Evolutionary conservation across 2,329 filamentous ascomycete species (phyloP).

Genomic region (Fusarium zealandicum): DNA sequence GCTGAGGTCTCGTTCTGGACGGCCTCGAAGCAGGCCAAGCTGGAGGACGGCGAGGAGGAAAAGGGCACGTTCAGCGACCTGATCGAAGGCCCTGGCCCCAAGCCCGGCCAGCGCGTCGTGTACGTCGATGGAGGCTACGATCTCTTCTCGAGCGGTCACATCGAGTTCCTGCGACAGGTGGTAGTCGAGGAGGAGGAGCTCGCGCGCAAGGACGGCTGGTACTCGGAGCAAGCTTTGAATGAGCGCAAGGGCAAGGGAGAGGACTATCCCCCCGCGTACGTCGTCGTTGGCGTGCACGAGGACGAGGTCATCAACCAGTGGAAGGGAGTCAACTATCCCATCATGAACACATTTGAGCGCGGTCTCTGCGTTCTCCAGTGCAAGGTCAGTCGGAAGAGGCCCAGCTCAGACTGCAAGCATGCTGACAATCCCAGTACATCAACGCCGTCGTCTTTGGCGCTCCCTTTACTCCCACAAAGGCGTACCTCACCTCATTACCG

Average conservation of each 20-base stretch:
- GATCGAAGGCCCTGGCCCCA: slow-evolving; percentile 74
- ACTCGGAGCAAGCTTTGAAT: slow-evolving; percentile 66
- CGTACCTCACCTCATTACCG: slow-evolving; percentile 79
- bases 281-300: slow-evolving; percentile 94
- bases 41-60: slow-evolving; percentile 59
- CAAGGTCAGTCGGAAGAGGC: slow-evolving; percentile 64
- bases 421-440: slow-evolving; percentile 69
- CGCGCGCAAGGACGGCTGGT: slow-evolving; percentile 76
- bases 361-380: slow-evolving; percentile 96
- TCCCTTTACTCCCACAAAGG: slow-evolving; percentile 82
- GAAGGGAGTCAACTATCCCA: slow-evolving; percentile 98
- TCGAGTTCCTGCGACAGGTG: slow-evolving; percentile 88
- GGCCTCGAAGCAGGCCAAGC: slow-evolving; percentile 58
- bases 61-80: slow-evolving; percentile 71
- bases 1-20: slow-evolving; percentile 88
- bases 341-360: slow-evolving; percentile 99
- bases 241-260: slow-evolving; percentile 70
- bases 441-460: slow-evolving; percentile 88
- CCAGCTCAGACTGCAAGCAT: neutral
- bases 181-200: slow-evolving; percentile 74
- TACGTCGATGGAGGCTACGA: slow-evolving; percentile 98
- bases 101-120: slow-evolving; percentile 81
- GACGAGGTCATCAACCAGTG: slow-evolving; percentile 94
- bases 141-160: slow-evolving; percentile 95
- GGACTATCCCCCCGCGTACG: slow-evolving; percentile 82